Percentiles rank a stretch among this genome's conserved stretches.
phyloP scores from a whole-genome alignment of 2,329 filamentous ascomycete genomes.

The Penicillium sp. region DNA sequence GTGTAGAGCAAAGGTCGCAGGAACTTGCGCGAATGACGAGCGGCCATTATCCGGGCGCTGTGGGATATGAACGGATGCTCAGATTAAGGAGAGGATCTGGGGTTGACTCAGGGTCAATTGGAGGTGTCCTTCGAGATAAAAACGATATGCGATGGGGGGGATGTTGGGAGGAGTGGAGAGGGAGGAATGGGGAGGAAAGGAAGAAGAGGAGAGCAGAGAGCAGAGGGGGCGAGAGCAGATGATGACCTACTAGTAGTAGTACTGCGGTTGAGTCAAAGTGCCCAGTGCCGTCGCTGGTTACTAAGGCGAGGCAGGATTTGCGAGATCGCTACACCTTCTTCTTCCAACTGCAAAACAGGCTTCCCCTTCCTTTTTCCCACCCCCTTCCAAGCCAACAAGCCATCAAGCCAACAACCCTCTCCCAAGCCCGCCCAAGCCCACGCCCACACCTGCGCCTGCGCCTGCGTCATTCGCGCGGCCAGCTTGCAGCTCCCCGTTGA shows the following conservation, averaged over 20 bases:
- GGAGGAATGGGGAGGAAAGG: neutral
- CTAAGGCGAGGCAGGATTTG: conserved; percentile 4
- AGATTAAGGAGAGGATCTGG: neutral
- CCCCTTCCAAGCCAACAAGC: no score
- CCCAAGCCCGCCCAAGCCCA: no score
- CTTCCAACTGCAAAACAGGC: conserved; percentile 9
- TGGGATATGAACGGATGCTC: neutral
- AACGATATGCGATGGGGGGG: no score
- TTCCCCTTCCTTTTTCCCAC: neutral
- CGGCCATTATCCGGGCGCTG: conserved; percentile 38
- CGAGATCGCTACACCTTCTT: conserved; percentile 27
- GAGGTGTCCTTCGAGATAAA: no score
- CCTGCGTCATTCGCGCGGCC: conserved; percentile 31
- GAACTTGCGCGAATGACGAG: conserved; percentile 52
- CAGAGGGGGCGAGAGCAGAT: conserved; percentile 18
- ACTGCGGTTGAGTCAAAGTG: no score
- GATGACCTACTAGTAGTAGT: no score
- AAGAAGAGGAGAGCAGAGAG: neutral
- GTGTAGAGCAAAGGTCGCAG: conserved; percentile 64
- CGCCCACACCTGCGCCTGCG: neutral
- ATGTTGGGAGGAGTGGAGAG: neutral
- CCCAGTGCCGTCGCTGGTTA: no score
- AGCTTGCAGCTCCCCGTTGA: conserved; percentile 1
- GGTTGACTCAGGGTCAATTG: neutral
- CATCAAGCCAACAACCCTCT: no score